Evolutionary conservation across 768 basidiomycete genomes (phyloP).

Genomic region (Russula compacta): DNA sequence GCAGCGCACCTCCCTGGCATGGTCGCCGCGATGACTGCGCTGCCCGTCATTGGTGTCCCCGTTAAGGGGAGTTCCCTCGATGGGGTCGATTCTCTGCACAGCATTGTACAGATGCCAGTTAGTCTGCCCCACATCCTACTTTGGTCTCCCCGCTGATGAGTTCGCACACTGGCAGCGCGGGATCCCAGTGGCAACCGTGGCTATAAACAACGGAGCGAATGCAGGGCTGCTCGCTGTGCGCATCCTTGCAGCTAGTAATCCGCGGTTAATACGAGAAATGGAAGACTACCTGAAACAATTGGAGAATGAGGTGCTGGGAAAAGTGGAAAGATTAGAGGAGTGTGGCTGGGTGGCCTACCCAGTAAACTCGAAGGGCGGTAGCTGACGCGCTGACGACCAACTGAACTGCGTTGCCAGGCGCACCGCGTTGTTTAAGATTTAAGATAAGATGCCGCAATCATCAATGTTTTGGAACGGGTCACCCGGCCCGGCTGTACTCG

Average conservation of each 20-base stretch:
- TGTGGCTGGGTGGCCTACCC: slow-evolving; percentile 81
- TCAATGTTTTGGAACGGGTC: too few species aligned
- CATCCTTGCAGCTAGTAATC: slow-evolving; percentile 73
- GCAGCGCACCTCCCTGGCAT: slow-evolving; percentile 98
- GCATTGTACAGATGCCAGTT: slow-evolving; percentile 99
- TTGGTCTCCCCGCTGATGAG: background rate
- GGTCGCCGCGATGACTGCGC: slow-evolving; percentile 88
- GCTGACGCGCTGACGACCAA: too few species aligned
- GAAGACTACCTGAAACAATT: slow-evolving; percentile 60
- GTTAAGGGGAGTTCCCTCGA: slow-evolving; percentile 91
- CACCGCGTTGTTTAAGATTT: too few species aligned
- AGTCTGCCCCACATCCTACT: slow-evolving; percentile 26
- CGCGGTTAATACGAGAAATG: slow-evolving; percentile 55
- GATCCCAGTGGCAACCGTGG: slow-evolving; percentile 94
- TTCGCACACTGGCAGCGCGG: slow-evolving; percentile 53
- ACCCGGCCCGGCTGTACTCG: too few species aligned
- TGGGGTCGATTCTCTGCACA: slow-evolving; percentile 94
- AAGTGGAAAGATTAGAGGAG: slow-evolving; percentile 65
- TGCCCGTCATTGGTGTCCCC: slow-evolving; percentile 94
- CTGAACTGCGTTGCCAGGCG: too few species aligned
- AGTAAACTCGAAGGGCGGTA: too few species aligned
- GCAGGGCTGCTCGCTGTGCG: slow-evolving; percentile 87
- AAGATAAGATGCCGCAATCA: too few species aligned
- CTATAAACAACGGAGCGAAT: slow-evolving; percentile 92
- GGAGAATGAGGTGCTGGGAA: slow-evolving; percentile 68